A percentile compares a stretch with the other conserved stretches of the same genome.
Conservation (phyloP, 1,284 basidiomycete genomes). For the Polyporus tsugae region DNA sequence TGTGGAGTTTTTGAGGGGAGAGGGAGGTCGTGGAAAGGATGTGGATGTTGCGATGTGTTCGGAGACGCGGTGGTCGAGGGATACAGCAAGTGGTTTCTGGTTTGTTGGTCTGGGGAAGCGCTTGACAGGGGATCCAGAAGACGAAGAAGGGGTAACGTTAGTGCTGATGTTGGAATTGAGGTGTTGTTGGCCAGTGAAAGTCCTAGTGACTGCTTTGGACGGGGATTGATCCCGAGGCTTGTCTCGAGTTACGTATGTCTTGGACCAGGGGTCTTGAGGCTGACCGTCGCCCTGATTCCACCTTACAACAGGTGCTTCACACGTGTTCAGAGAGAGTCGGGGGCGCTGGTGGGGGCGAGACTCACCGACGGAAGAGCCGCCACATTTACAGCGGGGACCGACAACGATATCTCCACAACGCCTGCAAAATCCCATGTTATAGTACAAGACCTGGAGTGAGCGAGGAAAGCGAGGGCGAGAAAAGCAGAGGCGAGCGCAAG, state of each 20-base stretch:
- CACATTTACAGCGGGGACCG: conserved; percentile 76
- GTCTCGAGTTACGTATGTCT: conserved; percentile 71
- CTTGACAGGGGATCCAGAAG: conserved; percentile 40
- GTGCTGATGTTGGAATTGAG: conserved; percentile 14
- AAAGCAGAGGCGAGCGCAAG: conserved; percentile 5
- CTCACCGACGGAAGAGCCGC: conserved; percentile 76
- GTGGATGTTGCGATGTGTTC: conserved; percentile 62
- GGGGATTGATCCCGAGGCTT: conserved; percentile 57
- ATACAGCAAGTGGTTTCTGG: conserved; percentile 40
- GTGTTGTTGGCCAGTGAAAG: conserved; percentile 20
- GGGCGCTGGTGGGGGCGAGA: conserved; percentile 9
- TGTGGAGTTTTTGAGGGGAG: conserved; percentile 60
- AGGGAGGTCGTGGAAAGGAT: conserved; percentile 57
- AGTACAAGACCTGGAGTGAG: conserved; percentile 12
- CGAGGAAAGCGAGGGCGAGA: conserved; percentile 17
- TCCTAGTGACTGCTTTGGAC: conserved; percentile 32
- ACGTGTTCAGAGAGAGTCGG: conserved; percentile 14
- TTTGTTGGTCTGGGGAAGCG: conserved; percentile 58
- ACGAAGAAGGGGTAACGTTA: conserved; percentile 18
- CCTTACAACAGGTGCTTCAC: conserved; percentile 69
- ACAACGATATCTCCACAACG: conserved; percentile 82
- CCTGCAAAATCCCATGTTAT: conserved; percentile 78
- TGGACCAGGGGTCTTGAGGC: conserved; percentile 75
- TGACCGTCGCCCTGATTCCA: conserved; percentile 62
- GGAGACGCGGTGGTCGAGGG: conserved; percentile 57